These are phyloP conservation scores for Scytalidium lignicola DNA, from an alignment of 2,329 filamentous ascomycete genomes.

Conservation along the genomic window DNA sequence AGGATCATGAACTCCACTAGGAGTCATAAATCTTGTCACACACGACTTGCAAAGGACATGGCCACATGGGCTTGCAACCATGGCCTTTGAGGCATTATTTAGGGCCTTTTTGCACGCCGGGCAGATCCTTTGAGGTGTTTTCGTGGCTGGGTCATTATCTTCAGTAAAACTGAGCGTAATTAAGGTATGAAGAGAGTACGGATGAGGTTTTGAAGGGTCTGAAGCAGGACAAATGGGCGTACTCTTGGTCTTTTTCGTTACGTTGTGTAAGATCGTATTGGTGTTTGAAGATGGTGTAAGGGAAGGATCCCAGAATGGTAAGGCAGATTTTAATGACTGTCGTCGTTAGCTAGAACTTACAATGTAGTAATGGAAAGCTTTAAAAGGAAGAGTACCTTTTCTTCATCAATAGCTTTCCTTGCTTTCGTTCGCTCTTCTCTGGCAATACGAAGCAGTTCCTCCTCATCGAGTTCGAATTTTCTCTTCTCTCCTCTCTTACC, in stretches of 20 bases:
- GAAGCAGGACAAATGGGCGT: conserved; percentile 75
- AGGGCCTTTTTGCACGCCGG: conserved; percentile 81
- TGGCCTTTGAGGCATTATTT: conserved; percentile 75
- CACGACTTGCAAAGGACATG: conserved; percentile 88
- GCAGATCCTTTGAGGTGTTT: conserved; percentile 56
- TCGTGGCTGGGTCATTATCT: conserved; percentile 49
- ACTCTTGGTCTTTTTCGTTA: conserved; percentile 58
- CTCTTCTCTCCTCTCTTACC: conserved; percentile 51
- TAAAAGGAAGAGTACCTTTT: conserved; percentile 49
- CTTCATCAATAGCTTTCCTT: conserved; percentile 64
- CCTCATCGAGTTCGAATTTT: conserved; percentile 76
- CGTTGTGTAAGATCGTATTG: conserved; percentile 48
- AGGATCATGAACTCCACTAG: conserved; percentile 49
- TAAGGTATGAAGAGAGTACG: conserved; percentile 72
- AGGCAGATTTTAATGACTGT: conserved; percentile 53
- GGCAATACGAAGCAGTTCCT: conserved; percentile 67
- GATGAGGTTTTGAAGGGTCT: conserved; percentile 58
- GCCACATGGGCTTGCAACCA: conserved; percentile 81
- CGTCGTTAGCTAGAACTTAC: conserved; percentile 3
- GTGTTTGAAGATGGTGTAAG: conserved; percentile 67
- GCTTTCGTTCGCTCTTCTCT: conserved; percentile 65
- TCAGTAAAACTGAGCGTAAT: conserved; percentile 73
- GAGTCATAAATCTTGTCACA: conserved; percentile 74
- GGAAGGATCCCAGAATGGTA: conserved; percentile 90
- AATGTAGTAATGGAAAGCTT: not conserved